phyloP scores from a whole-genome alignment of 306 rosid genomes.

The Pyrus betulifolia region DNA sequence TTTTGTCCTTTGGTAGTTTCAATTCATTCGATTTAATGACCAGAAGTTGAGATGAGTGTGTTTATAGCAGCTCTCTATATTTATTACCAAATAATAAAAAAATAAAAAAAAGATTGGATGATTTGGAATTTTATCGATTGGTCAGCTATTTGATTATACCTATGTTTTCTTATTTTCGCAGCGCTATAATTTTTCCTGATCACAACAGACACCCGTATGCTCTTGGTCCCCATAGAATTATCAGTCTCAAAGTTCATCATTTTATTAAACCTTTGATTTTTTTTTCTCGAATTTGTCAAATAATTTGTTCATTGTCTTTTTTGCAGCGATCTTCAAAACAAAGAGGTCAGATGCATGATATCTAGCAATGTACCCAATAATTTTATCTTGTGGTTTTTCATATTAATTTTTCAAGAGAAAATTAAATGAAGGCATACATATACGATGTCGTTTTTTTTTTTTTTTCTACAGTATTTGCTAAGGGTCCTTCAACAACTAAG shows the following conservation, averaged over 20 bases:
- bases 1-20: too few species aligned
- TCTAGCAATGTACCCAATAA: constrained; percentile 9
- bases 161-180: constrained; percentile 18
- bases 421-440: not conserved
- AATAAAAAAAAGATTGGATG: not conserved
- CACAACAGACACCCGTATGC: constrained; percentile 37
- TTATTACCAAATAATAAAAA: not conserved
- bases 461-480: constrained; percentile 33
- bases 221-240: not conserved
- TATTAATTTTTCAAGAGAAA: not conserved
- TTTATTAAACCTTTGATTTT: not conserved
- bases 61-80: too few species aligned
- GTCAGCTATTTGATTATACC: constrained; percentile 4
- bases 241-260: not conserved
- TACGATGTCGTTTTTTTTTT: not conserved
- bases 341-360: constrained; percentile 46
- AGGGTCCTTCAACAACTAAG: constrained; percentile 36
- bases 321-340: constrained; percentile 69
- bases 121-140: not conserved
- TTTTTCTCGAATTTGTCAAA: not conserved
- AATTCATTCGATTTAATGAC: too few species aligned
- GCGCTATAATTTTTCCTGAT: constrained; percentile 48
- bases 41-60: too few species aligned
- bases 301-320: not conserved
- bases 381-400: not conserved